Percentiles rank a stretch among this genome's conserved stretches.
Evolutionary conservation across 129 eudicot species (phyloP).

Genomic region (Helichrysum umbraculigerum): DNA sequence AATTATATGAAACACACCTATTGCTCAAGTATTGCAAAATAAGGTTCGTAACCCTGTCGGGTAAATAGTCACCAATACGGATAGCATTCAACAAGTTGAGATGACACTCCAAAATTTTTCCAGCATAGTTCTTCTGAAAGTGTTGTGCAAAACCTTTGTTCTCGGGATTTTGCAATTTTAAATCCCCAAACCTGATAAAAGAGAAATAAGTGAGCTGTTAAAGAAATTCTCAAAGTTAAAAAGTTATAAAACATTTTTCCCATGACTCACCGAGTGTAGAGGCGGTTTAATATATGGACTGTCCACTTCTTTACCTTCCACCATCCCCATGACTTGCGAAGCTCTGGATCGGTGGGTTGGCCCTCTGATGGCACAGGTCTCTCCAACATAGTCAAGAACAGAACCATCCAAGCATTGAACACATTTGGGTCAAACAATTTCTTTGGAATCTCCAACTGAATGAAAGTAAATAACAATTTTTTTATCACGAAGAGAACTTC

Average conservation of each 20-base stretch:
- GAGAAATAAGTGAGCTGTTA: background rate
- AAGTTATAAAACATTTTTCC: background rate
- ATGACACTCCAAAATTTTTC: constrained; percentile 90
- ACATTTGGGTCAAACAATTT: constrained; percentile 80
- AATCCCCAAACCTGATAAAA: constrained; percentile 72
- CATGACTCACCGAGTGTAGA: constrained; percentile 70
- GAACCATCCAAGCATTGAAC: constrained; percentile 96
- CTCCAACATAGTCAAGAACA: constrained; percentile 82
- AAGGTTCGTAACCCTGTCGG: constrained; percentile 91
- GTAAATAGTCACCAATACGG: constrained; percentile 90
- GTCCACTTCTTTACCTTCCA: constrained; percentile 99
- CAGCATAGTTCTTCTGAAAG: constrained; percentile 86
- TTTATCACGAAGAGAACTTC: background rate
- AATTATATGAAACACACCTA: constrained; percentile 52
- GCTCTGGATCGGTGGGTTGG: constrained; percentile 86
- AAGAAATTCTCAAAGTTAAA: background rate
- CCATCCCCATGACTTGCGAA: constrained; percentile 97
- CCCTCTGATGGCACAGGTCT: constrained; percentile 93
- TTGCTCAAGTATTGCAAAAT: constrained; percentile 86
- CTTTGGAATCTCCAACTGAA: constrained; percentile 72
- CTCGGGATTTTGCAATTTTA: constrained; percentile 87
- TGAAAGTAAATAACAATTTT: background rate
- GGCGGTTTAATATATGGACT: constrained; percentile 85
- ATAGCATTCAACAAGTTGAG: constrained; percentile 79
- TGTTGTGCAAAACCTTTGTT: constrained; percentile 87